These are phyloP conservation scores for Jaapia argillacea DNA, from an alignment of 768 basidiomycete species.

Conservation along the genomic window DNA sequence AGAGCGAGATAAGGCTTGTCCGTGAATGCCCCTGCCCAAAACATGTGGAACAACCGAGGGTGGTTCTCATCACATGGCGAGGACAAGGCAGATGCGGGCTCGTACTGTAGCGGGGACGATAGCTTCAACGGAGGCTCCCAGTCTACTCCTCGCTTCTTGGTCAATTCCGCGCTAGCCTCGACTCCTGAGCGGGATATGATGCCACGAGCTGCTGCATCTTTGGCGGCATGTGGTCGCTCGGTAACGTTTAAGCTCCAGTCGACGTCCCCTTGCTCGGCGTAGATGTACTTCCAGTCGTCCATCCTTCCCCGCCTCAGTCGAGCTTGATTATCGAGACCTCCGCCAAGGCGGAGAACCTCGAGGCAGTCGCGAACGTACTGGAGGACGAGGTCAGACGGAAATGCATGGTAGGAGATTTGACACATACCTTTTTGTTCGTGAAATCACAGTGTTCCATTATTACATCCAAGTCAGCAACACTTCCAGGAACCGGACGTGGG, in stretches of 20 bases:
- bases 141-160: slow-evolving; percentile 47
- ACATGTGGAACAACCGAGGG: slow-evolving; percentile 94
- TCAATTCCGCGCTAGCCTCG: slow-evolving; percentile 45
- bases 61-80: slow-evolving; percentile 75
- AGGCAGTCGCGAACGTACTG: slow-evolving; percentile 98
- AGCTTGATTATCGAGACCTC: slow-evolving; percentile 75
- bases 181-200: slow-evolving; percentile 13
- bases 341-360: slow-evolving; percentile 87
- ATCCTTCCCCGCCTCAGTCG: slow-evolving; percentile 65
- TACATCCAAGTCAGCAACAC: slow-evolving; percentile 82
- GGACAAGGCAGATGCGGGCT: slow-evolving; percentile 44
- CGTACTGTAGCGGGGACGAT: slow-evolving; percentile 41
- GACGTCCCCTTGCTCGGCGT: slow-evolving; percentile 46
- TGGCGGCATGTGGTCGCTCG: slow-evolving; percentile 20
- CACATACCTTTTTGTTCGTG: slow-evolving; percentile 55
- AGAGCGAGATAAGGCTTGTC: slow-evolving; percentile 97
- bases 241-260: slow-evolving; percentile 22
- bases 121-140: slow-evolving; percentile 50
- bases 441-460: slow-evolving; percentile 94
- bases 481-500: slow-evolving; percentile 76
- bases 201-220: slow-evolving; percentile 15
- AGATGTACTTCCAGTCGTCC: slow-evolving; percentile 86
- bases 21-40: slow-evolving; percentile 97
- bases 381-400: slow-evolving; percentile 8
- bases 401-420: not conserved